Base-by-base conservation (phyloP, 306 rosid genomes). In the Purshia tridentata region DNA sequence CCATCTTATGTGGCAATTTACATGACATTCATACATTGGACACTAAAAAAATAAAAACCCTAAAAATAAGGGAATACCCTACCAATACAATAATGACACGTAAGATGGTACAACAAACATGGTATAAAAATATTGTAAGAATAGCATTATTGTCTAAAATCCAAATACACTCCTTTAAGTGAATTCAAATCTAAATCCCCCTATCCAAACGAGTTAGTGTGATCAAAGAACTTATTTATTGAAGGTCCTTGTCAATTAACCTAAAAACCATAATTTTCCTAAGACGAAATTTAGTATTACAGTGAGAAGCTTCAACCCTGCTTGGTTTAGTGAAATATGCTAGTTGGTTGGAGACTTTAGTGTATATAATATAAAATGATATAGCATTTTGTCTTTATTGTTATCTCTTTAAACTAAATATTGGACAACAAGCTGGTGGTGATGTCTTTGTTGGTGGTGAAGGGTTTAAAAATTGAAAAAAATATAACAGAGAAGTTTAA, bases 291-390 rank as follows among this genome's bases (percentile, higher is more conserved):
- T 53, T 53, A n/a, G 58, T 7, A 4, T 7, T 53, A 18, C 22
- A 53, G 6, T n/a, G 1, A 7, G 58, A 53, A 53, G 1, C 11
- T 53, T 53, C 11, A 53, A 53, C 22, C 7, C 9, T 53, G 22
- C 20, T n/a, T 63, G 68, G 50, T 63, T 63, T 63, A 19, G 19
- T 14, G 64, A n/a, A 70, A n/a, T 18, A 8, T 54, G 9, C 16
- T 10, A 52, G 47, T 54, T 54, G 64, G 74, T 53, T 55, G 59
- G 73, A 69, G n/a, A n/a, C n/a, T n/a, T n/a, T n/a, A n/a, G n/a
- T n/a, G 19, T 69, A 69, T 42, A 70, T 41, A 16, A 19, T 40
- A n/a, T 14, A 14, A 22, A 41, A 70, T 9, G 42, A 70, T 55
- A 42, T 4, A 16, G 64, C 46, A 19, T 20, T 2, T 55, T 70